Percentiles rank a stretch among this genome's conserved stretches.
Evolutionary conservation across 2,329 filamentous ascomycete species (phyloP).

Genomic region (Juglanconis oblonga): DNA sequence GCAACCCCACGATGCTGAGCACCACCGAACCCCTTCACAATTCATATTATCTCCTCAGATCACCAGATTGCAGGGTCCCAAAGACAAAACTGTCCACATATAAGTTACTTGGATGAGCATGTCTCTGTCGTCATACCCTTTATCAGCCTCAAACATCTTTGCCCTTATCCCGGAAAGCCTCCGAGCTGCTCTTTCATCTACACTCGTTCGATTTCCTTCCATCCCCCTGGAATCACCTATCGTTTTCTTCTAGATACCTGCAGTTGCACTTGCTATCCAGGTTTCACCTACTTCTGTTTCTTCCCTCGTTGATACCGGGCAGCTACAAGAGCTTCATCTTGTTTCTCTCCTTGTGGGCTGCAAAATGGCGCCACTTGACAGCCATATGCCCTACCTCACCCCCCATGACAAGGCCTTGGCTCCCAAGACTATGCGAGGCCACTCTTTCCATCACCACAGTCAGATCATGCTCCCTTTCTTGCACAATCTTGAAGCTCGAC

Average conservation of each 20-base stretch:
- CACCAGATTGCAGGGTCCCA: neutral
- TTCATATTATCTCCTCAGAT: neutral
- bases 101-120: neutral
- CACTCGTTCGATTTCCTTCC: neutral
- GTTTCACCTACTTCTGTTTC: neutral
- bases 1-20: neutral
- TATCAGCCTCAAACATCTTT: neutral
- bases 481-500: neutral
- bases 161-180: neutral
- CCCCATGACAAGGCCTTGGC: slow-evolving; percentile 15
- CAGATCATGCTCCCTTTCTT: neutral
- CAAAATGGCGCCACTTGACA: slow-evolving; percentile 12
- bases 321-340: neutral
- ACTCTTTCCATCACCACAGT: slow-evolving; percentile 16
- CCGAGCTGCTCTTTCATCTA: neutral
- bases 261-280: neutral
- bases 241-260: too few relatives aligned
- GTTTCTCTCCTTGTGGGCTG: neutral
- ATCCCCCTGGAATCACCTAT: neutral
- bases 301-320: neutral
- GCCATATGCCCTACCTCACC: slow-evolving; percentile 8
- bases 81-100: neutral
- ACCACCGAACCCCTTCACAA: neutral
- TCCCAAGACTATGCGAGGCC: slow-evolving; percentile 8
- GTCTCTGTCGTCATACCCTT: neutral